Conservation (phyloP, 352 stramenopile species). For the Globisporangium solare region DNA sequence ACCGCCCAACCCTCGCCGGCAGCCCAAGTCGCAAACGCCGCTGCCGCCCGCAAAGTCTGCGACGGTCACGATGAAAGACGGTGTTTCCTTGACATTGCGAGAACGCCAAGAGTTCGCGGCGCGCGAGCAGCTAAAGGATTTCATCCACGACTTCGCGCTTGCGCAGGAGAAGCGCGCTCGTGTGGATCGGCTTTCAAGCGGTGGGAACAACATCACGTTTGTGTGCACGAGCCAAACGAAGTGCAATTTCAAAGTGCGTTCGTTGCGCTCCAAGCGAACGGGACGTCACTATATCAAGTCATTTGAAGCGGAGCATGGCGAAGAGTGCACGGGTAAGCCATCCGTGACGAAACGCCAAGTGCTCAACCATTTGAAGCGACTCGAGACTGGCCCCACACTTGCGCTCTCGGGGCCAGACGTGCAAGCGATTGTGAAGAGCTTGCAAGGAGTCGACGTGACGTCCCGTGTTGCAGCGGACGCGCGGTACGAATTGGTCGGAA, state of each 20-base stretch:
- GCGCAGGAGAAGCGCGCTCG: constrained; percentile 37
- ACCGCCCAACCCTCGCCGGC: constrained; percentile 6
- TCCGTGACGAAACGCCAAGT: constrained; percentile 37
- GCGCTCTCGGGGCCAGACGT: constrained; percentile 29
- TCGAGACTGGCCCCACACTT: constrained; percentile 25
- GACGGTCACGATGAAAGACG: constrained; percentile 15
- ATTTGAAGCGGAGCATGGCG: constrained; percentile 28
- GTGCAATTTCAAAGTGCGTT: constrained; percentile 37
- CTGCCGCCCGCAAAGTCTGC: neutral
- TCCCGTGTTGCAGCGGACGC: constrained; percentile 36
- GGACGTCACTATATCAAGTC: constrained; percentile 21
- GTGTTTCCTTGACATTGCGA: constrained; percentile 25
- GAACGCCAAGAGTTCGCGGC: constrained; percentile 31
- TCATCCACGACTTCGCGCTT: constrained; percentile 47
- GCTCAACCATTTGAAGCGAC: constrained; percentile 26
- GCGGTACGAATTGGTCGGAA: constrained; percentile 21
- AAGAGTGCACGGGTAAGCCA: constrained; percentile 28
- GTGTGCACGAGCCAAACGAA: constrained; percentile 36
- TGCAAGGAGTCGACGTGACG: constrained; percentile 33
- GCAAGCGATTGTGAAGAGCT: constrained; percentile 29
- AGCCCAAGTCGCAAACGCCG: neutral
- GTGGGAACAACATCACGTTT: constrained; percentile 50
- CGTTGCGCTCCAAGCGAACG: constrained; percentile 9
- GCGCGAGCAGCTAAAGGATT: constrained; percentile 32
- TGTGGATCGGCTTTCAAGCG: constrained; percentile 30